Percentiles rank a stretch among this genome's conserved stretches.
phyloP scores from a whole-genome alignment of 108 stramenopile species.

The Nannochloropsis salina region DNA sequence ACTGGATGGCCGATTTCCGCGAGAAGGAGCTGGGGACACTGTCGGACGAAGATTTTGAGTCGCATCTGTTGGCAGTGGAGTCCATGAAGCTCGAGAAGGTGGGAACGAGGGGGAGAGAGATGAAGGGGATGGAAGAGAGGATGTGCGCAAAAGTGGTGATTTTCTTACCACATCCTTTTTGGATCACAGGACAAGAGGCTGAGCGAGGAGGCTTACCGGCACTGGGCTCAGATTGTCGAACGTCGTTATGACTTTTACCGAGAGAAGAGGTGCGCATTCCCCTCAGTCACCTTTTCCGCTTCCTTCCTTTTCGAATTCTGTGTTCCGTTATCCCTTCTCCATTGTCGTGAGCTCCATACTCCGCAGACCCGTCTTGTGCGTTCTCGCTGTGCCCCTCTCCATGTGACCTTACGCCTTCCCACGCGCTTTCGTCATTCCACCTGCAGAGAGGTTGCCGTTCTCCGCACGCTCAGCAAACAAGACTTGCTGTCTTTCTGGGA shows the following conservation, averaged over 20 bases:
- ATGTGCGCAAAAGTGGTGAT: background rate
- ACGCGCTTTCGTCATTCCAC: background rate
- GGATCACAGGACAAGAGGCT: background rate
- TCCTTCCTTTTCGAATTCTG: background rate
- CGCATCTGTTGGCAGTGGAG: constrained; percentile 5
- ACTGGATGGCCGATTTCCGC: background rate
- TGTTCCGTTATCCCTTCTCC: background rate
- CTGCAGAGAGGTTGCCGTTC: background rate
- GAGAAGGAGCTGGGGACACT: background rate
- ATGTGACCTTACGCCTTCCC: background rate
- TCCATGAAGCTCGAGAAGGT: background rate
- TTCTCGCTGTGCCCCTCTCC: background rate
- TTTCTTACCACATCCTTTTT: background rate
- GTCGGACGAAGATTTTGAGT: background rate
- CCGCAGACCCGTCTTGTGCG: background rate
- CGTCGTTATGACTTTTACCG: constrained; percentile 1
- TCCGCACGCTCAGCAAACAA: background rate
- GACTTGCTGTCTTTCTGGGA: background rate
- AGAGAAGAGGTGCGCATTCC: background rate
- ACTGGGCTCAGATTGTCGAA: constrained; percentile 17
- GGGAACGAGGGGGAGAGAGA: background rate
- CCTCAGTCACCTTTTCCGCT: background rate
- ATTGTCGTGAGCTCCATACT: no score
- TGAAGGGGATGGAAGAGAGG: background rate
- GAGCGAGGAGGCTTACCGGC: background rate